A percentile compares a stretch with the other conserved stretches of the same genome.
Evolutionary conservation across 345 rosid genomes (phyloP).

Genomic region (Melaleuca quinquenervia): DNA sequence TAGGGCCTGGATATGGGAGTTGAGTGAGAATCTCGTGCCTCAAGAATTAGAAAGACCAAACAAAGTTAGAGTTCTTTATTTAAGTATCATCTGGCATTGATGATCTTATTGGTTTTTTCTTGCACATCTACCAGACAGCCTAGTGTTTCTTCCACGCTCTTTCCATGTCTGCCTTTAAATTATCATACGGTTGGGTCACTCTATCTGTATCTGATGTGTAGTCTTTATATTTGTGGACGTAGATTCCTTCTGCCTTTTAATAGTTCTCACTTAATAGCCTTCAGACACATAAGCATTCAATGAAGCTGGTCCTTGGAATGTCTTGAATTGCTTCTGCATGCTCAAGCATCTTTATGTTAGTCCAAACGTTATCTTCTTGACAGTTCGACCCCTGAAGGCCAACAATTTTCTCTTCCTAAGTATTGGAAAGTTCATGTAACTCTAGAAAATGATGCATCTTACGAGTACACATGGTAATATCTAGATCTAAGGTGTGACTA

Average conservation of each 20-base stretch:
- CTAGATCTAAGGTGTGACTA: background rate
- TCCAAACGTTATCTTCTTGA: background rate
- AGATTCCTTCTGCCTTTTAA: background rate
- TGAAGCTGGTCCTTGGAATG: background rate
- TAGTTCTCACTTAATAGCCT: background rate
- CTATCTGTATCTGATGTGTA: background rate
- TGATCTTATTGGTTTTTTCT: background rate
- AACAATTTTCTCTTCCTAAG: background rate
- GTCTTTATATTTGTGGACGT: background rate
- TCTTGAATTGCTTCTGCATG: background rate
- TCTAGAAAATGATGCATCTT: background rate
- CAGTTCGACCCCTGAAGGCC: background rate
- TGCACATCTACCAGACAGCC: constrained; percentile 1
- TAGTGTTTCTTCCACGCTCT: background rate
- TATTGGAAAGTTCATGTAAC: background rate
- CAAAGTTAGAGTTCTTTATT: background rate
- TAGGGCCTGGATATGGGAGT: background rate
- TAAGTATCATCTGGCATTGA: background rate
- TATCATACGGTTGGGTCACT: background rate
- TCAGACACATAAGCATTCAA: background rate
- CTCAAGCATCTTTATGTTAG: background rate
- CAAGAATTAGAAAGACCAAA: background rate
- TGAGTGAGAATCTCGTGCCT: background rate
- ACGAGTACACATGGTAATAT: background rate
- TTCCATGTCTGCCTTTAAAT: background rate